Conservation (phyloP, 192 early-diverging fungal species). For the Gigaspora rosea region DNA sequence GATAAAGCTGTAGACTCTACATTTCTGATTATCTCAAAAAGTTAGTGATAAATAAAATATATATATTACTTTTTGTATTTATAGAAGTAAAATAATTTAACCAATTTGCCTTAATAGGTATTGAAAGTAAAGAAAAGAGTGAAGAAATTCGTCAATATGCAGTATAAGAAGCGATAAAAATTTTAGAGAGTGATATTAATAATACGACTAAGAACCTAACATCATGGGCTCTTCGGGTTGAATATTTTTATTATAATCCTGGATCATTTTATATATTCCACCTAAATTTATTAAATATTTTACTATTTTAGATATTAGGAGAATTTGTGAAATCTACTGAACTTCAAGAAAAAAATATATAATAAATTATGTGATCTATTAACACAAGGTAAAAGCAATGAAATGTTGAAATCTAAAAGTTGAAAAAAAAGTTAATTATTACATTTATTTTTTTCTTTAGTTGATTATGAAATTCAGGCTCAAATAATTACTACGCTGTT, state of each 20-base stretch:
- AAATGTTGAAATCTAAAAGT: background rate
- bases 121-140: background rate
- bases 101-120: background rate
- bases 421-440: background rate
- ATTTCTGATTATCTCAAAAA: constrained; percentile 4
- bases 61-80: background rate
- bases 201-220: background rate
- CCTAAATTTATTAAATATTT: background rate
- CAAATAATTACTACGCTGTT: constrained; percentile 9
- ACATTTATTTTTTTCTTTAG: background rate
- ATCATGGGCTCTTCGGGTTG: background rate
- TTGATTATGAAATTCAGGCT: background rate
- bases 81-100: background rate
- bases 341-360: background rate
- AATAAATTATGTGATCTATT: constrained; percentile 12
- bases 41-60: background rate
- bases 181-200: background rate
- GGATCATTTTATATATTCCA: background rate
- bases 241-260: background rate
- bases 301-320: background rate
- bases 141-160: background rate
- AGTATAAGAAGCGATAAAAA: constrained; percentile 1
- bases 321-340: background rate
- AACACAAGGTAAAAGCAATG: background rate
- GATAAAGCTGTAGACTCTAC: background rate